Conservation (phyloP, 805 yeast species). For the Yarrowia deformans region DNA sequence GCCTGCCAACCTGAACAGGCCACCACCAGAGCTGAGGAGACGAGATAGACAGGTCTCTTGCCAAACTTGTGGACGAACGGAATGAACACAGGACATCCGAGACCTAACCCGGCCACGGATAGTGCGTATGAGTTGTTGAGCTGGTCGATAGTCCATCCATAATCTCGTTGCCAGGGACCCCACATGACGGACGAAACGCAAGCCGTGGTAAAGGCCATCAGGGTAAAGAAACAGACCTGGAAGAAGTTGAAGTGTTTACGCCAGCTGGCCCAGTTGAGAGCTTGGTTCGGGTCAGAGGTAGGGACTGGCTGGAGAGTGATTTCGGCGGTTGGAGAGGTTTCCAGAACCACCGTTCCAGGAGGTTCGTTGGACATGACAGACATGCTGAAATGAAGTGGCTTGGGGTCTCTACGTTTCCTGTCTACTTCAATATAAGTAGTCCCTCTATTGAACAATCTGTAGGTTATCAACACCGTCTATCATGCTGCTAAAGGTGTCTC, state of each 20-base stretch:
- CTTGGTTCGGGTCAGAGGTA: not conserved
- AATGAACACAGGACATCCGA: not conserved
- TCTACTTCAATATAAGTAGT: too few relatives aligned
- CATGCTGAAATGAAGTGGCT: too few relatives aligned
- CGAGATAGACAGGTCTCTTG: not conserved
- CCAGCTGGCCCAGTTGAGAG: not conserved
- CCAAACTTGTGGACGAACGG: not conserved
- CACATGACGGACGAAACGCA: not conserved
- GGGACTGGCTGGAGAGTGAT: not conserved
- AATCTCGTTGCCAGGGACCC: not conserved
- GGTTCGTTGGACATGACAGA: not conserved
- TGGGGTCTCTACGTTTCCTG: too few relatives aligned
- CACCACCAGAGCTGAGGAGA: not conserved
- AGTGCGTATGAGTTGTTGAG: not conserved
- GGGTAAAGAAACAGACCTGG: not conserved
- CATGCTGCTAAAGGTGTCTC: too few relatives aligned
- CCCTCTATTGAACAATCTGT: too few relatives aligned
- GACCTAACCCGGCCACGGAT: not conserved
- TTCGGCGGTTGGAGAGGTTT: not conserved
- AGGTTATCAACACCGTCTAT: too few relatives aligned
- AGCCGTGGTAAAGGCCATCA: not conserved
- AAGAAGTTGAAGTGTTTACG: not conserved
- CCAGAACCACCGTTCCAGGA: not conserved
- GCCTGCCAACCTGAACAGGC: not conserved
- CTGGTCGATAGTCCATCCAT: not conserved